Percentiles rank a stretch among this genome's conserved stretches.
phyloP scores from a whole-genome alignment of 164 flowering plant species.

The Malania oleifera region DNA sequence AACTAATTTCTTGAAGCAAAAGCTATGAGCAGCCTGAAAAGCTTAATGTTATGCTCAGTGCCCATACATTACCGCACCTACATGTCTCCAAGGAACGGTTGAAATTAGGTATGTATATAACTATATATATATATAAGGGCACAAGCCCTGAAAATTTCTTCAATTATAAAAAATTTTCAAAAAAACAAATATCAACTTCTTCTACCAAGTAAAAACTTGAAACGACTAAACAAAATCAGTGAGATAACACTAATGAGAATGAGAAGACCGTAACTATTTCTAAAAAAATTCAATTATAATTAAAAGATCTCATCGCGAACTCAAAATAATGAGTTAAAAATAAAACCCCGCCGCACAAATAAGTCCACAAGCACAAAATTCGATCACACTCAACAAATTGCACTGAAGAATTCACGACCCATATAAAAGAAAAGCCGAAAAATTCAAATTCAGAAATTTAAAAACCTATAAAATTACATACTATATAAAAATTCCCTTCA shows the following conservation, averaged over 20 bases:
- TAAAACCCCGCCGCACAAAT: not conserved
- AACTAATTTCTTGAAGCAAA: conserved; percentile 8
- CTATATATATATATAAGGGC: too few species aligned
- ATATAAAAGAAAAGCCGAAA: conserved; percentile 6
- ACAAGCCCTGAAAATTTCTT: not conserved
- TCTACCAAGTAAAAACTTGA: not conserved
- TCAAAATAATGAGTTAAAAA: not conserved
- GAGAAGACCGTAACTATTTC: not conserved
- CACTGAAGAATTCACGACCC: conserved; percentile 5
- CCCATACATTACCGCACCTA: conserved; percentile 1
- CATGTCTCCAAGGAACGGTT: conserved; percentile 12
- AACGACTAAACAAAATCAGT: not conserved
- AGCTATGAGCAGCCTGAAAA: conserved; percentile 16
- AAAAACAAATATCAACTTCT: not conserved
- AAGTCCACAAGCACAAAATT: not conserved
- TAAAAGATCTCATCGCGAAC: not conserved
- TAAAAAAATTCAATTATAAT: not conserved
- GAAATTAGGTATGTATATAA: not conserved
- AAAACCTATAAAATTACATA: conserved; percentile 5
- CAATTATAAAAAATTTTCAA: not conserved
- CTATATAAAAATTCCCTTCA: not conserved
- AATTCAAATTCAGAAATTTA: conserved; percentile 14
- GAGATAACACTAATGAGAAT: not conserved
- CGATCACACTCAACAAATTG: not conserved
- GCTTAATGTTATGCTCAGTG: conserved; percentile 11